Evolutionary conservation across 495 filamentous ascomycete genomes (phyloP).

Genomic region (Penicillium coprophilum): DNA sequence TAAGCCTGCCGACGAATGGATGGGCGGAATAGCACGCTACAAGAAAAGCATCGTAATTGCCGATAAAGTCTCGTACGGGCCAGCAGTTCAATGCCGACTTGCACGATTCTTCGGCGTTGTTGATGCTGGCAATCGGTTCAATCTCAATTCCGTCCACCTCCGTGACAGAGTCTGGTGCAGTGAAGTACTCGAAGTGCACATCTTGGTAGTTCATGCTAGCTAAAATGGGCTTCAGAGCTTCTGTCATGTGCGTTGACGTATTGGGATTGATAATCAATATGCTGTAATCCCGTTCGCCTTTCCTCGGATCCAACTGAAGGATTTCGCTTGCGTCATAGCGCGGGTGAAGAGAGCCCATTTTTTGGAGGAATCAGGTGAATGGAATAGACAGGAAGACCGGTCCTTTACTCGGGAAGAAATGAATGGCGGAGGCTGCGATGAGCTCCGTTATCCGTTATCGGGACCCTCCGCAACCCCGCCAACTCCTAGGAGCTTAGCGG

Average conservation of each 20-base stretch:
- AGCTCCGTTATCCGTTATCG: constrained; percentile 22
- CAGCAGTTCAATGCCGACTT: constrained; percentile 58
- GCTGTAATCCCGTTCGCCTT: constrained; percentile 22
- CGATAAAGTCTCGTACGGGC: constrained; percentile 51
- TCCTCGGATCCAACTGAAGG: constrained; percentile 21
- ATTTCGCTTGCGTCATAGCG: constrained; percentile 2
- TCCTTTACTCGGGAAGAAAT: background rate
- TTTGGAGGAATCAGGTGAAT: background rate
- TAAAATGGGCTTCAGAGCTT: constrained; percentile 65
- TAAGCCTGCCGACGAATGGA: constrained; percentile 68
- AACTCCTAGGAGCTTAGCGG: background rate
- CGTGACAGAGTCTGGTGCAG: constrained; percentile 43
- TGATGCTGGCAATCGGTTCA: constrained; percentile 45
- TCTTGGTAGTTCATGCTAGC: constrained; percentile 46
- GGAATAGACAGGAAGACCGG: background rate
- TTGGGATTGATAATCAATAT: constrained; percentile 93
- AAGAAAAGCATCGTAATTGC: constrained; percentile 70
- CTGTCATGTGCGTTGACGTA: constrained; percentile 79
- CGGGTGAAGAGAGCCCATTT: background rate
- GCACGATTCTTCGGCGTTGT: constrained; percentile 50
- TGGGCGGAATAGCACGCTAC: constrained; percentile 90
- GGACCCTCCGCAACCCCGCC: constrained; percentile 19
- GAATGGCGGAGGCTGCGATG: background rate
- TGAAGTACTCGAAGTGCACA: constrained; percentile 56
- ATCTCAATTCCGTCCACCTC: constrained; percentile 31